A percentile compares a stretch with the other conserved stretches of the same genome.
Conservation (phyloP, 768 basidiomycete species). For the Pleurotus platypus region DNA sequence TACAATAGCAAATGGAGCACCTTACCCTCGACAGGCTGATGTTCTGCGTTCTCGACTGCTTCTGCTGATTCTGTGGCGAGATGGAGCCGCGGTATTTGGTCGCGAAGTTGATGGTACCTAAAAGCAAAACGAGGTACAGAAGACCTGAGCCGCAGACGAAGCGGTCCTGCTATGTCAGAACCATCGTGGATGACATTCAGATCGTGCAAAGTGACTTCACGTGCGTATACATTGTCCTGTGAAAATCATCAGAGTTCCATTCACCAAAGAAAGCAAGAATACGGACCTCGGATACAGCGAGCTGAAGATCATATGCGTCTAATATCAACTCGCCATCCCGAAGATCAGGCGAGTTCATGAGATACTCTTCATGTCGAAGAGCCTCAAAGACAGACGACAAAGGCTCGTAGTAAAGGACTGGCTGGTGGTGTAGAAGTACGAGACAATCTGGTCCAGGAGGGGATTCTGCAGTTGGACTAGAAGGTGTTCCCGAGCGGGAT, state of each 20-base stretch:
- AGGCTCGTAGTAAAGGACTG: conserved; percentile 77
- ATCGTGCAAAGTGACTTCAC: conserved; percentile 70
- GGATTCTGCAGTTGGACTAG: conserved; percentile 14
- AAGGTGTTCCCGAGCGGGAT: conserved; percentile 22
- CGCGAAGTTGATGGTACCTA: conserved; percentile 62
- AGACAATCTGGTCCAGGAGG: conserved; percentile 18
- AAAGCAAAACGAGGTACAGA: conserved; percentile 58
- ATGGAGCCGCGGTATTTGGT: conserved; percentile 38
- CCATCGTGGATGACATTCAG: conserved; percentile 68
- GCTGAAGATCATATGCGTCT: conserved; percentile 66
- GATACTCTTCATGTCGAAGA: conserved; percentile 57
- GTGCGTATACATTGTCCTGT: conserved; percentile 68
- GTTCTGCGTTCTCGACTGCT: neutral
- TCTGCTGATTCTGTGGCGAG: conserved; percentile 12
- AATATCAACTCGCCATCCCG: conserved; percentile 62
- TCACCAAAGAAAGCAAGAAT: neutral
- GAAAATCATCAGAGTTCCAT: conserved; percentile 3
- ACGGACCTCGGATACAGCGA: conserved; percentile 63
- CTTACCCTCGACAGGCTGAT: conserved; percentile 14
- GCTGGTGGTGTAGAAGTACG: conserved; percentile 59
- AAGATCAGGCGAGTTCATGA: conserved; percentile 43
- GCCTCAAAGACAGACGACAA: conserved; percentile 68
- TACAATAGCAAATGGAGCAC: neutral
- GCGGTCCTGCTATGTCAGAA: conserved; percentile 55
- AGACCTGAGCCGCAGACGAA: conserved; percentile 53